phyloP scores from a whole-genome alignment of 2,329 filamentous ascomycete species.

The Phialophora verrucosa region DNA sequence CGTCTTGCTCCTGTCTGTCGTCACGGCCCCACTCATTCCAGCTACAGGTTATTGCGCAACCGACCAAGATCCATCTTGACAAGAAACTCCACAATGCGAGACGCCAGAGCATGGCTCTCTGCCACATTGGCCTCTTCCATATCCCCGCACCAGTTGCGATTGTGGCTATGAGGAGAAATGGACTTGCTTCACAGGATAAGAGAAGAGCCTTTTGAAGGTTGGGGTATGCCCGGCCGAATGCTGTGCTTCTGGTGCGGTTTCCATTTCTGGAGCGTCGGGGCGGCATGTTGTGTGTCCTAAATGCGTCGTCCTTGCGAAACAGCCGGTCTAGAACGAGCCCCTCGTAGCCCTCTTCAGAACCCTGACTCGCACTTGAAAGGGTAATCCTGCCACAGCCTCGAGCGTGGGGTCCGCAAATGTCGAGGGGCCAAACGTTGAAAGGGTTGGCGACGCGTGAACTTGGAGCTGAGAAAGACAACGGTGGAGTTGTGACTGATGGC shows the following conservation, averaged over 20 bases:
- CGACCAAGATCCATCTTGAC: slow-evolving; percentile 32
- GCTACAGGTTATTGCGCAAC: slow-evolving; percentile 32
- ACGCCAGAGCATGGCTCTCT: slow-evolving; percentile 28
- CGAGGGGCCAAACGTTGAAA: not conserved
- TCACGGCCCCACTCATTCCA: slow-evolving; percentile 32
- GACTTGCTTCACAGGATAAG: slow-evolving; percentile 21
- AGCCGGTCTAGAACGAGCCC: not conserved
- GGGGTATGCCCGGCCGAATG: slow-evolving; percentile 32
- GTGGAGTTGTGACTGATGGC: not conserved
- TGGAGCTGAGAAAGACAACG: not conserved
- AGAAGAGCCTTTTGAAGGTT: slow-evolving; percentile 26
- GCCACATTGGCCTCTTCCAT: slow-evolving; percentile 29
- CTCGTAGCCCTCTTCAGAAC: not conserved
- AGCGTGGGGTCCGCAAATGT: not conserved
- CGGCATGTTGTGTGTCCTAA: slow-evolving; percentile 17
- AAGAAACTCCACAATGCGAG: slow-evolving; percentile 29
- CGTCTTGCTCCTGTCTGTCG: not conserved
- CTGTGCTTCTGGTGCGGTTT: slow-evolving; percentile 14
- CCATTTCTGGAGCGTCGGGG: slow-evolving; percentile 6
- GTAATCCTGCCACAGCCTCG: not conserved
- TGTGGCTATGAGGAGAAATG: slow-evolving; percentile 29
- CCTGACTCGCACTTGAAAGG: not conserved
- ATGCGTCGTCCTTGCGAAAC: not conserved
- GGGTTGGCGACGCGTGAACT: not conserved
- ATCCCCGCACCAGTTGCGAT: slow-evolving; percentile 25